Base-by-base conservation (phyloP, 805 yeast genomes). In the Saturnispora saitoi region DNA sequence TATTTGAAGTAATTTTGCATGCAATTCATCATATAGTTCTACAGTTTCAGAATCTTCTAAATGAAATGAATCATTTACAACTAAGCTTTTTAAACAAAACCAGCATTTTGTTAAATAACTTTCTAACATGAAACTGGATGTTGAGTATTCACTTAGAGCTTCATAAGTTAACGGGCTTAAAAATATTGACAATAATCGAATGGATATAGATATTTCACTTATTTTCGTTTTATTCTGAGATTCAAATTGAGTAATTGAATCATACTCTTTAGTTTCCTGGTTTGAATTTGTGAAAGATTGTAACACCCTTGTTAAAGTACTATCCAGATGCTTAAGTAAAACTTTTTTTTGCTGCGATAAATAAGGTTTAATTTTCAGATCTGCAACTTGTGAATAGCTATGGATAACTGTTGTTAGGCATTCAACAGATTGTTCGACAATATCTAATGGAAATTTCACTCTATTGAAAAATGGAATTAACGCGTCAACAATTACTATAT, bases 81-180 rank as follows among this genome's bases (percentile, higher is more conserved):
- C 61, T 3, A 58, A 53, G 42, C 64, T 63, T 34, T 63, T 63
- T 43, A 65, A 43, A 39, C 68, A 65, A 47, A 65, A 61, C 69
- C 69, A 65, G 2, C 58, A 47, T 44, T 65, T 55, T 17, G 56
- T 52, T 2, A 63, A 54, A 12, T 55, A 48, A 28, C 57, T 58
- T 32, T 66, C 65, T 2, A 64, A 20, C 10, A 52, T 43, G 20
- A 56, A 53, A 1, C 56, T 49, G 5, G 52, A 50, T 24, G 58
- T 60, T 2, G 56, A 47, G 15, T 59, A 56, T 3, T 58, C 42
- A 39, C 56, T 51, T 24, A 62, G 56, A 2, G 51, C 32, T 3
- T 54, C 48, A 14, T 44, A 45, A 8, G 63, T 41, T 8, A 56
- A 54, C 1, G 56, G 54, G 34, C 64, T 62, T 2, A 60, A 47